phyloP scores from a whole-genome alignment of 805 yeast species.

The Sugiyamaella americana region DNA sequence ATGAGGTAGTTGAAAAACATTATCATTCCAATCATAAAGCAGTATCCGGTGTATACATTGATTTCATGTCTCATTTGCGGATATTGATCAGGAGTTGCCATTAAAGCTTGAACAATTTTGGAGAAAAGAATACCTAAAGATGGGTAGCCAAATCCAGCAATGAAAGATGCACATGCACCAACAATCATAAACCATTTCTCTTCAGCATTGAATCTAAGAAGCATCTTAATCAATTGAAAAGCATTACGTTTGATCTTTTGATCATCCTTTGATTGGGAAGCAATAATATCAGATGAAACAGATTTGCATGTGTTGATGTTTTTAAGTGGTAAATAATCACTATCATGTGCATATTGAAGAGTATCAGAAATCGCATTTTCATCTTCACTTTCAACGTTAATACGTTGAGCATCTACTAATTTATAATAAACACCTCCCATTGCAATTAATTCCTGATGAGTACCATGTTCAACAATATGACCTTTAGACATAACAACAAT shows the following conservation, averaged over 20 bases:
- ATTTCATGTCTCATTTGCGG: slow-evolving; percentile 31
- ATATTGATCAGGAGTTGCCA: slow-evolving; percentile 27
- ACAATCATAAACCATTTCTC: slow-evolving; percentile 25
- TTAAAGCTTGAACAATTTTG: slow-evolving; percentile 30
- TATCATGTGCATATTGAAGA: too few relatives aligned
- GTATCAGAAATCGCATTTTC: slow-evolving; percentile 1
- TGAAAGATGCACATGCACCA: slow-evolving; percentile 25
- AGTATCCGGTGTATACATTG: slow-evolving; percentile 31
- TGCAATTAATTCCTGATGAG: slow-evolving; percentile 33
- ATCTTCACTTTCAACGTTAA: slow-evolving; percentile 9
- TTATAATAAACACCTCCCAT: slow-evolving; percentile 26
- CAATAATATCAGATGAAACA: not conserved
- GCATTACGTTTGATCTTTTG: not conserved
- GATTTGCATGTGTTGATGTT: slow-evolving; percentile 11
- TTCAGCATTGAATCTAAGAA: slow-evolving; percentile 23
- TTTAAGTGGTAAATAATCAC: slow-evolving; percentile 2
- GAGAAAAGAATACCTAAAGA: slow-evolving; percentile 35
- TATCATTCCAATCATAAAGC: slow-evolving; percentile 31
- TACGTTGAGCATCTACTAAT: slow-evolving; percentile 34
- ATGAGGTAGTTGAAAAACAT: slow-evolving; percentile 22
- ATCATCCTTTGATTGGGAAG: not conserved
- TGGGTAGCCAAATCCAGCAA: slow-evolving; percentile 34
- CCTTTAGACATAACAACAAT: slow-evolving; percentile 47
- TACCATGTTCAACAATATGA: slow-evolving; percentile 45
- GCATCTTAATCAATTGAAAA: not conserved